Evolutionary conservation across 116 monocot genomes (phyloP).

Genomic region (Cymodocea nodosa): DNA sequence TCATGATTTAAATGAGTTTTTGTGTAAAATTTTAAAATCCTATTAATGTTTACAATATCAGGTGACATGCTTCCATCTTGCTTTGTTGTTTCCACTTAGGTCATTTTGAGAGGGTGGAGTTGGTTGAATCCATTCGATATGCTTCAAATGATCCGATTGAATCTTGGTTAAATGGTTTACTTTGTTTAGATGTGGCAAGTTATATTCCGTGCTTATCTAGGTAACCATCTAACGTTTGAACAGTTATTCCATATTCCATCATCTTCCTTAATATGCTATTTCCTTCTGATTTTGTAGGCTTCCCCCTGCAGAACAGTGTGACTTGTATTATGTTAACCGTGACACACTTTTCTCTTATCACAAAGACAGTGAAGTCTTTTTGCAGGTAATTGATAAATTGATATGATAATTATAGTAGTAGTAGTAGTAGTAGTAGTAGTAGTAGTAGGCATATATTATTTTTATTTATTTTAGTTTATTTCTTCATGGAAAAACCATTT

Average conservation of each 20-base stretch:
- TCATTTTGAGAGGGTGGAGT: conserved; percentile 72
- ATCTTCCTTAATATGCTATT: neutral
- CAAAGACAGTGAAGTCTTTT: conserved; percentile 87
- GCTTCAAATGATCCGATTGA: conserved; percentile 92
- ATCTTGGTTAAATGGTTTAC: conserved; percentile 85
- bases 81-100: conserved; percentile 20
- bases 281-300: conserved; percentile 25
- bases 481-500: no score
- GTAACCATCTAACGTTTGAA: conserved; percentile 11
- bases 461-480: no score
- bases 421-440: no score
- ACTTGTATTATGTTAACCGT: conserved; percentile 95
- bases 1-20: neutral
- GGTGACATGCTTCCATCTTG: neutral
- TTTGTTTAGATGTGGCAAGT: conserved; percentile 83
- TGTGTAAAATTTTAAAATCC: neutral
- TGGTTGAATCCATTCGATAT: conserved; percentile 93
- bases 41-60: no score
- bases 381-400: conserved; percentile 55
- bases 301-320: conserved; percentile 78
- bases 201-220: conserved; percentile 55
- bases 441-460: no score
- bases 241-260: no score
- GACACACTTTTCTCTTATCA: conserved; percentile 98
- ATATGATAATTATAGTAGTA: neutral